Base-by-base conservation (phyloP, 2,329 filamentous ascomycete genomes). In the Stagonosporopsis vannaccii region DNA sequence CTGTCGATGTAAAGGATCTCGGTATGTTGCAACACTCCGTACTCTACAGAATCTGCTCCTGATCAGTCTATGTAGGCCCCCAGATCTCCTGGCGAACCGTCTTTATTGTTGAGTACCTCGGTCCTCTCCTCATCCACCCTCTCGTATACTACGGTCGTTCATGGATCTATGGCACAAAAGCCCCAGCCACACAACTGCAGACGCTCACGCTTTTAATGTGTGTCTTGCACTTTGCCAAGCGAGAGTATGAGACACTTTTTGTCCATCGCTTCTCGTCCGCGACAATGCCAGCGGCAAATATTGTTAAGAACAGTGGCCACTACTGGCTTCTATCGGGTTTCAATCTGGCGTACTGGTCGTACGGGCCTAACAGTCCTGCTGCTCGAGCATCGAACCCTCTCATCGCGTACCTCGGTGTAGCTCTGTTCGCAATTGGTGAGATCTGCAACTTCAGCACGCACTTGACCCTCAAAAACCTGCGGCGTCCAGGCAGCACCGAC, bases 71-170 rank as follows among this genome's bases (percentile, higher is more conserved):
- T 32, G 23, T 62, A 96, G 92, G 95, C 15, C 86, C 88, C 44
- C 95, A 99, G 77, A 89, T 97, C 52, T 87, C 87, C 60, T 99
- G 95, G 95, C 88, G 87, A 62, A 95, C 91, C 58, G 94, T 98
- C 76, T 99, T 94, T 82, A 80, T 97, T 61, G 88, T 97, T 80
- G 95, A 99, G 79, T 99, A 99, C 78, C 79, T 95, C 63, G 95
- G 95, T 4, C 95, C 95, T 6, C 85, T 98, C 69, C 79, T 97
- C 70, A 90, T 98, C 79, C 93, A 97, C 80, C 85, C 86, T 40
- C 81, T 91, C 67, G 82, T 92, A 75, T 87, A 85, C 76, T 77
- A 84, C 65, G 81, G 90, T 51, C 90, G 92, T 44, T 87, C 90
- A 22, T 87, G 89, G 75, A 81, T 92, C 68, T 92, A 92, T 79